Evolutionary conservation across 2,329 filamentous ascomycete genomes (phyloP).

Genomic region (Alternaria dauci): DNA sequence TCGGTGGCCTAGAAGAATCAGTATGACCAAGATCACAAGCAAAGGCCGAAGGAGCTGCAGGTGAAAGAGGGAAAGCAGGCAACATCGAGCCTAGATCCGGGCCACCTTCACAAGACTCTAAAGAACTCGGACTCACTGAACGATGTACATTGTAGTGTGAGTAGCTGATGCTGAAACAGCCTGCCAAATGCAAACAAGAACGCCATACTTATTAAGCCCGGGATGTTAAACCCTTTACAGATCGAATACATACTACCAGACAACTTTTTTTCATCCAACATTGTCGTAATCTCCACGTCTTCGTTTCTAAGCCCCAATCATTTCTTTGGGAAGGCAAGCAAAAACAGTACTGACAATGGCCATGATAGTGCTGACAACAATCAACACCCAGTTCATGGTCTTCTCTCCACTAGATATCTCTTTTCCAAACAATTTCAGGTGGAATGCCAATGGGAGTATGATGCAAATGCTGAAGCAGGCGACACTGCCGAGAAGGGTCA

Average conservation of each 20-base stretch:
- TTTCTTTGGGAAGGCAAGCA: constrained; percentile 82
- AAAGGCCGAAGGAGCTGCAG: not conserved
- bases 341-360: constrained; percentile 83
- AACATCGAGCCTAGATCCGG: not conserved
- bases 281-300: not conserved
- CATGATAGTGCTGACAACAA: constrained; percentile 73
- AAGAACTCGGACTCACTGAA: not conserved
- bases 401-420: constrained; percentile 73
- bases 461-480: constrained; percentile 95
- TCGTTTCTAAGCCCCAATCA: constrained; percentile 14
- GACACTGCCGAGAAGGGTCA: constrained; percentile 88
- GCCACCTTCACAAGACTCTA: not conserved
- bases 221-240: constrained; percentile 10
- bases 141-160: not conserved
- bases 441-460: constrained; percentile 86
- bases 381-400: constrained; percentile 71
- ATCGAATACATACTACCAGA: not conserved
- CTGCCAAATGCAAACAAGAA: constrained; percentile 16
- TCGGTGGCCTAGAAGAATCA: too few species aligned
- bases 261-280: constrained; percentile 1
- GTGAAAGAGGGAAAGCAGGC: not conserved
- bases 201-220: constrained; percentile 5
- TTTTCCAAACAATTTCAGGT: constrained; percentile 84
- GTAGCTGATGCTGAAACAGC: not conserved
- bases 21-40: not conserved